Conservation (phyloP, 371 early-diverging fungal species). For the Mucor circinelloides region DNA sequence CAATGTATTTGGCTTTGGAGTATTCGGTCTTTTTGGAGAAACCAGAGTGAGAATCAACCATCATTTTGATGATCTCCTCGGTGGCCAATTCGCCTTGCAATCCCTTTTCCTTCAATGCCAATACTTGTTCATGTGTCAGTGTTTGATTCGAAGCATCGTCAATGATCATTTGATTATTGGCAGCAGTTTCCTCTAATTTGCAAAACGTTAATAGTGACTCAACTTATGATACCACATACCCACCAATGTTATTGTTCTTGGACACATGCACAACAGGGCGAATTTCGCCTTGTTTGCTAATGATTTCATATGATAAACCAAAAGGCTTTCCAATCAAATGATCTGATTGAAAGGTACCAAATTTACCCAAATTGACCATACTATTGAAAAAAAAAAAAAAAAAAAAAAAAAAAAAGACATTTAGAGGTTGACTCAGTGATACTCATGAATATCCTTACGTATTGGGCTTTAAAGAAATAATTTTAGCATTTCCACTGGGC, state of each 20-base stretch:
- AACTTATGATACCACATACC: neutral
- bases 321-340: conserved; percentile 83
- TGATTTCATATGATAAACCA: conserved; percentile 87
- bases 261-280: conserved; percentile 44
- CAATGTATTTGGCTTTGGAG: conserved; percentile 95
- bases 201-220: neutral
- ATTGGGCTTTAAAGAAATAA: conserved; percentile 68
- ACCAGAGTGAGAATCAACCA: conserved; percentile 81
- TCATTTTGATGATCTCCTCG: conserved; percentile 73
- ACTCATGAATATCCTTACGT: conserved; percentile 49
- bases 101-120: conserved; percentile 75
- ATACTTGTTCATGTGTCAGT: conserved; percentile 83
- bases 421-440: too few species aligned
- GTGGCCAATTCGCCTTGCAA: conserved; percentile 68
- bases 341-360: conserved; percentile 82
- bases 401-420: too few species aligned
- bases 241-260: conserved; percentile 47
- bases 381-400: conserved; percentile 19
- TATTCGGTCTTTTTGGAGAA: conserved; percentile 94
- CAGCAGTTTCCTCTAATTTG: conserved; percentile 69
- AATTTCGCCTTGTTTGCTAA: conserved; percentile 54
- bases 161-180: conserved; percentile 83
- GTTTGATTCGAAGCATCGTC: conserved; percentile 80
- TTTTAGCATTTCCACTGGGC: conserved; percentile 87
- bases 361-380: conserved; percentile 85